Percentiles rank a stretch among this genome's conserved stretches.
Evolutionary conservation across 2,329 filamentous ascomycete genomes (phyloP).

Genomic region (Nemania serpens): DNA sequence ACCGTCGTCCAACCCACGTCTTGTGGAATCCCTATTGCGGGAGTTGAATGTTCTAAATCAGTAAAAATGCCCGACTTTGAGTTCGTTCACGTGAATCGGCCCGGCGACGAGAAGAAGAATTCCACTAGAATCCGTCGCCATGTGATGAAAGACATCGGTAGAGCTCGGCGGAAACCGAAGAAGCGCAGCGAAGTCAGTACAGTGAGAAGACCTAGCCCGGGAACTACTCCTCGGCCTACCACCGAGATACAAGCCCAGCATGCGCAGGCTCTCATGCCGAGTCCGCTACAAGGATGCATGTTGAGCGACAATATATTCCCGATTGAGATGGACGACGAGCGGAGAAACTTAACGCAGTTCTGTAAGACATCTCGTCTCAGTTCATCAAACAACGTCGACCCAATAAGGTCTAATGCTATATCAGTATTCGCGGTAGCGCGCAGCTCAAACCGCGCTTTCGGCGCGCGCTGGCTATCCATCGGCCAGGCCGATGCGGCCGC

Average conservation of each 20-base stretch:
- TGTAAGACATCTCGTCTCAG: constrained; percentile 24
- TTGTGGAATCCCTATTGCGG: neutral
- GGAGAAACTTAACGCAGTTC: constrained; percentile 30
- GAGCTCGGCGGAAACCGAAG: constrained; percentile 35
- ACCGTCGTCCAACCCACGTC: too few relatives aligned
- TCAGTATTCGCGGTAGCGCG: constrained; percentile 34
- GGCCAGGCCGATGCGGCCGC: constrained; percentile 35
- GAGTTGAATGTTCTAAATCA: neutral
- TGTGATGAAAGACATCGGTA: constrained; percentile 42
- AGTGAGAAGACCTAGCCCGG: neutral
- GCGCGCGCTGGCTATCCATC: constrained; percentile 35
- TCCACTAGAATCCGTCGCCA: constrained; percentile 39
- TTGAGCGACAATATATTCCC: constrained; percentile 32
- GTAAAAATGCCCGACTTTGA: constrained; percentile 35
- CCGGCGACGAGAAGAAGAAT: constrained; percentile 37
- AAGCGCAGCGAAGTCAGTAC: constrained; percentile 21
- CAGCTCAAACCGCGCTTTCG: constrained; percentile 33
- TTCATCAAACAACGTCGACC: neutral
- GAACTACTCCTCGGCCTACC: neutral
- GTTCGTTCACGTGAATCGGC: constrained; percentile 36
- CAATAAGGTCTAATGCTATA: neutral
- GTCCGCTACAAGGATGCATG: constrained; percentile 24
- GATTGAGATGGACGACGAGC: constrained; percentile 35
- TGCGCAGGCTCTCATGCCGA: constrained; percentile 16
- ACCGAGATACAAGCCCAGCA: neutral